These are phyloP conservation scores for Tricholoma matsutake DNA, from an alignment of 768 basidiomycete genomes.

Conservation along the genomic window DNA sequence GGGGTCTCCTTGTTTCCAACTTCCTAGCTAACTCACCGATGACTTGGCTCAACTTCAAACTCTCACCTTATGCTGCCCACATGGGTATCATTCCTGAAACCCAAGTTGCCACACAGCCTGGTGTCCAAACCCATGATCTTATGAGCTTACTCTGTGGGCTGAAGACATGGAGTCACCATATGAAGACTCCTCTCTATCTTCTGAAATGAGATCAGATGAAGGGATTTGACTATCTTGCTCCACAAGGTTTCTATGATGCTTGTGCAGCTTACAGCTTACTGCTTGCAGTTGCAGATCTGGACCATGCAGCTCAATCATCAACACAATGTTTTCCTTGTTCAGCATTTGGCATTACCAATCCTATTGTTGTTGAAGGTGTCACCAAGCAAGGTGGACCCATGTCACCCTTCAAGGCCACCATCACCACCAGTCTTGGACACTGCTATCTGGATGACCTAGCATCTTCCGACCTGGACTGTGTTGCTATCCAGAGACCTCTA, in stretches of 20 bases:
- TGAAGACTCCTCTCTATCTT: conserved; percentile 8
- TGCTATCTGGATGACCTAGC: conserved; percentile 18
- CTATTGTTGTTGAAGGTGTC: neutral
- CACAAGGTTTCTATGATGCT: conserved; percentile 22
- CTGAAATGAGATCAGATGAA: conserved; percentile 21
- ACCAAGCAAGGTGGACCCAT: neutral
- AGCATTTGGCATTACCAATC: neutral
- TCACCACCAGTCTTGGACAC: conserved; percentile 23
- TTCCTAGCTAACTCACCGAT: conserved; percentile 5
- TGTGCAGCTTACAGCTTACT: conserved; percentile 16
- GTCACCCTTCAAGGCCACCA: conserved; percentile 4
- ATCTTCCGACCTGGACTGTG: conserved; percentile 1
- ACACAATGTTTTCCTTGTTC: neutral
- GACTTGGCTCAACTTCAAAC: conserved; percentile 3
- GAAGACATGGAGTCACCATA: conserved; percentile 12
- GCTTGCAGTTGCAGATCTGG: conserved; percentile 11
- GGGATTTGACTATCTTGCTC: conserved; percentile 20
- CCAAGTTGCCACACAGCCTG: conserved; percentile 15
- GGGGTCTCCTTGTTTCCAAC: conserved; percentile 2
- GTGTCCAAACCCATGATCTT: conserved; percentile 16
- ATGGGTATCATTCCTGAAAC: conserved; percentile 13
- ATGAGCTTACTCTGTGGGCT: conserved; percentile 12
- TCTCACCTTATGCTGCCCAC: neutral
- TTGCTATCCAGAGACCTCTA: neutral
- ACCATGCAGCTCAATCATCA: conserved; percentile 14